phyloP scores from a whole-genome alignment of 2,329 filamentous ascomycete genomes.

The Diaporthe citrichinensis region DNA sequence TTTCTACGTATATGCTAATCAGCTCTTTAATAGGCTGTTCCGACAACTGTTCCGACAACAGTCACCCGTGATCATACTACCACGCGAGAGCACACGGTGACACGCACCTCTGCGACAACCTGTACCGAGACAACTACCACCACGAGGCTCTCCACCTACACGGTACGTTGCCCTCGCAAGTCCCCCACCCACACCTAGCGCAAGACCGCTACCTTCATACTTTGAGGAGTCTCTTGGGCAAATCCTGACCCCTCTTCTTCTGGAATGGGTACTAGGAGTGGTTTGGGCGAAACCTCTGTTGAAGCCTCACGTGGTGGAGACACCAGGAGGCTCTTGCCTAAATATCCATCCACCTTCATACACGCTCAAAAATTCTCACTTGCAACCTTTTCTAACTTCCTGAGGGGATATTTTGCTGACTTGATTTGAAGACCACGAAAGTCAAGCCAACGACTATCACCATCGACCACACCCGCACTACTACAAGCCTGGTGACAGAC shows the following conservation, averaged over 20 bases:
- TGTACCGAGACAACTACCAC: slow-evolving; percentile 15
- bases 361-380: neutral
- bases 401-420: neutral
- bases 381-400: neutral
- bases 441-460: neutral
- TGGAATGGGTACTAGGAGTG: no score
- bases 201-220: neutral
- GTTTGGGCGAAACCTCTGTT: neutral
- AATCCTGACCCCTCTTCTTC: neutral
- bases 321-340: neutral
- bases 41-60: slow-evolving; percentile 14
- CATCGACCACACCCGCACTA: neutral
- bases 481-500: neutral
- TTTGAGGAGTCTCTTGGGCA: neutral
- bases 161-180: neutral
- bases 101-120: slow-evolving; percentile 16
- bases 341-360: neutral
- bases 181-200: neutral
- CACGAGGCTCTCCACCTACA: slow-evolving; percentile 23
- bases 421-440: neutral
- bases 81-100: slow-evolving; percentile 11
- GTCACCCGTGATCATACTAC: slow-evolving; percentile 16
- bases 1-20: neutral
- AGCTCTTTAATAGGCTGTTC: neutral
- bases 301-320: neutral